Evolutionary conservation across 2,329 filamentous ascomycete species (phyloP).

Genomic region (Pestalotiopsis sp.): DNA sequence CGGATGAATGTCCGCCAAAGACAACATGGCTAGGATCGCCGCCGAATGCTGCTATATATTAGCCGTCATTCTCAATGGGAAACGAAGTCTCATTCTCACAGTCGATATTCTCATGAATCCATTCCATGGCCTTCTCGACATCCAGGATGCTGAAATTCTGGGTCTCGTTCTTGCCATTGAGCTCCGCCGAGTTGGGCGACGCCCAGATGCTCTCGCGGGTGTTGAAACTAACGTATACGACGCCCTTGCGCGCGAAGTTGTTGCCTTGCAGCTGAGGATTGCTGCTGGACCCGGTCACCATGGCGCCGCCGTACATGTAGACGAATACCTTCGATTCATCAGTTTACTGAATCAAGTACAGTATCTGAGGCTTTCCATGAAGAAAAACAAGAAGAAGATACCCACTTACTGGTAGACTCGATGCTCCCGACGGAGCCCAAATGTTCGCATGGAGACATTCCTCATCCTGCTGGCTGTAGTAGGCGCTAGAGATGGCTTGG

Average conservation of each 20-base stretch:
- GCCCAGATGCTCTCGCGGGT: constrained; percentile 45
- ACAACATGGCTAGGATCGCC: constrained; percentile 47
- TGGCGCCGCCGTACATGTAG: constrained; percentile 48
- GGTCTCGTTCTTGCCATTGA: constrained; percentile 21
- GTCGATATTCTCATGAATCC: constrained; percentile 41
- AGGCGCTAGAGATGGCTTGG: constrained; percentile 27
- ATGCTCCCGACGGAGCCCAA: no score
- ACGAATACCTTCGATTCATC: constrained; percentile 44
- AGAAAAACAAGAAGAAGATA: no score
- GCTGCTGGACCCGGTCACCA: constrained; percentile 43
- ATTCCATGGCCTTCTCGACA: constrained; percentile 39
- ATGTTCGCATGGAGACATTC: no score
- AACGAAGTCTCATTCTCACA: constrained; percentile 7
- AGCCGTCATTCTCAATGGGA: not conserved
- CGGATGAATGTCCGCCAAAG: constrained; percentile 44
- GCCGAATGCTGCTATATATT: constrained; percentile 36
- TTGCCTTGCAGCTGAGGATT: constrained; percentile 39
- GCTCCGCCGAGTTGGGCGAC: constrained; percentile 43
- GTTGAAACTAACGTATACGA: constrained; percentile 42
- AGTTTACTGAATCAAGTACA: no score
- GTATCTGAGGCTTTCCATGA: no score
- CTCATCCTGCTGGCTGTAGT: no score
- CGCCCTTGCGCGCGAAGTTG: constrained; percentile 39
- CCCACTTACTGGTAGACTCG: no score
- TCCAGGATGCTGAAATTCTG: constrained; percentile 39